Evolutionary conservation across 2,329 filamentous ascomycete genomes (phyloP).

Genomic region (Hypomyces rosellus): DNA sequence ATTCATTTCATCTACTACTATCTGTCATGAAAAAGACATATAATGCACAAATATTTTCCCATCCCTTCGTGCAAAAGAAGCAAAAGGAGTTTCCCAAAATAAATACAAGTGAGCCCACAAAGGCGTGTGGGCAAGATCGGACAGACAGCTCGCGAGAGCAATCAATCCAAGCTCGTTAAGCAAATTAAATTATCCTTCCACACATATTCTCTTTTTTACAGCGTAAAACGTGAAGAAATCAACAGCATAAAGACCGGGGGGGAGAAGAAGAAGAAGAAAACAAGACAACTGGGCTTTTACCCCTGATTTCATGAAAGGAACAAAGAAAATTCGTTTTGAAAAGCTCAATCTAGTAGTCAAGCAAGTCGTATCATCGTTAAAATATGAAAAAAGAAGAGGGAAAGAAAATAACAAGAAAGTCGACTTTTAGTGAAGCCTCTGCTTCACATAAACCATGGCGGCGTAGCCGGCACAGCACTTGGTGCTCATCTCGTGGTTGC

Average conservation of each 20-base stretch:
- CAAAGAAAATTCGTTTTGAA: neutral
- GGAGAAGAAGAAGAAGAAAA: neutral
- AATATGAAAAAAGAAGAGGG: neutral
- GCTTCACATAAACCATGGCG: constrained; percentile 59
- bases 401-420: neutral
- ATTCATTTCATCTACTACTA: constrained; percentile 1
- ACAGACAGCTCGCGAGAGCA: neutral
- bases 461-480: constrained; percentile 64
- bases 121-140: neutral
- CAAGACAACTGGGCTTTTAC: neutral
- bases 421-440: constrained; percentile 48
- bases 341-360: neutral
- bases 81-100: too few relatives aligned
- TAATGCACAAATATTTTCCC: neutral
- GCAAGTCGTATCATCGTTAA: neutral
- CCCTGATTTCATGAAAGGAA: neutral
- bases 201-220: neutral
- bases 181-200: neutral
- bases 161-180: neutral
- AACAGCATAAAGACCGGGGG: too few relatives aligned
- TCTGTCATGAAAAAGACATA: neutral
- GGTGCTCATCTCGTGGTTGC: constrained; percentile 62
- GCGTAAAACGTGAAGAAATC: neutral
- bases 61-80: too few relatives aligned
- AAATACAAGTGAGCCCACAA: too few relatives aligned